These are phyloP conservation scores for Pseudonitzschia multiseries DNA, from an alignment of 108 stramenopile species.

Conservation along the genomic window DNA sequence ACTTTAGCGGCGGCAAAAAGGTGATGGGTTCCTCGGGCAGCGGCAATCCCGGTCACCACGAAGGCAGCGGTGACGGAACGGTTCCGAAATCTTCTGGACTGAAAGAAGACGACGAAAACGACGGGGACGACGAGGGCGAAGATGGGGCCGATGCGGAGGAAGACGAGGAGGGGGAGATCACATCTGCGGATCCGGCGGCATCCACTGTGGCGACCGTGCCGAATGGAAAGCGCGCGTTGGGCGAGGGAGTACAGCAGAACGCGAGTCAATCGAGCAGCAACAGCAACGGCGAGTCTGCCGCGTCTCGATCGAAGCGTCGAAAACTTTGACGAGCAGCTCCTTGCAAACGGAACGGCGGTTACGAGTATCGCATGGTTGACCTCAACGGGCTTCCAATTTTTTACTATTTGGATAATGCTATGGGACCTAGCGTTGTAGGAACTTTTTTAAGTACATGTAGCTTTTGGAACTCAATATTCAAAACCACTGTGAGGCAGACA, in stretches of 20 bases:
- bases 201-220: not conserved
- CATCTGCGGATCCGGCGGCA: too few relatives aligned
- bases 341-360: too few relatives aligned
- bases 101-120: conserved; percentile 32
- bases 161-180: conserved; percentile 33
- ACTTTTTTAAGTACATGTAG: too few relatives aligned
- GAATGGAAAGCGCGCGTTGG: conserved; percentile 22
- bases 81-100: conserved; percentile 8
- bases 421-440: not conserved
- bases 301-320: conserved; percentile 31
- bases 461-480: too few relatives aligned
- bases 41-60: not conserved
- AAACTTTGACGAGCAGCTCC: conserved; percentile 22
- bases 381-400: not conserved
- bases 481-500: too few relatives aligned
- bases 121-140: conserved; percentile 43
- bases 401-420: not conserved
- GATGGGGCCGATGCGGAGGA: conserved; percentile 32
- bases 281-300: not conserved
- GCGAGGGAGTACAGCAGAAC: conserved; percentile 1
- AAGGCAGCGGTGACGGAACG: not conserved
- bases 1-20: conserved; percentile 6
- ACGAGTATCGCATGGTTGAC: too few relatives aligned
- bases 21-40: not conserved
- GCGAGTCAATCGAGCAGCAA: too few relatives aligned